phyloP scores from a whole-genome alignment of 2,329 filamentous ascomycete genomes.

The Pseudocercospora musae region DNA sequence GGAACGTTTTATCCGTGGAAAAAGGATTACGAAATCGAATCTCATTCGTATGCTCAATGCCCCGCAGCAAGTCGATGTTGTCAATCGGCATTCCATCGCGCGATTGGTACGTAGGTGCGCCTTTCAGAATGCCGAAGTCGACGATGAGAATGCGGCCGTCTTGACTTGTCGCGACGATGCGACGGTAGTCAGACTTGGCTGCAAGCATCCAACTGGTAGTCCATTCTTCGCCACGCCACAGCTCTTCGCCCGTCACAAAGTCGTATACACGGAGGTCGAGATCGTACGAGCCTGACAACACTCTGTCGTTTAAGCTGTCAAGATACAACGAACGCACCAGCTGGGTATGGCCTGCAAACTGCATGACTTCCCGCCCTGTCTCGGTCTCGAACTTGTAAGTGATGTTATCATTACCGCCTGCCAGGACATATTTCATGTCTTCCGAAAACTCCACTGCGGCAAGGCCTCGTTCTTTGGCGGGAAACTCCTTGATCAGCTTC shows the following conservation, averaged over 20 bases:
- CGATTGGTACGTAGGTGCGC: conserved; percentile 25
- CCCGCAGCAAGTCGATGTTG: conserved; percentile 50
- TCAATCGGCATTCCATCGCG: conserved; percentile 46
- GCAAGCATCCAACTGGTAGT: conserved; percentile 95
- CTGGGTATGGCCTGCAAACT: conserved; percentile 77
- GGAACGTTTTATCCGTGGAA: background rate
- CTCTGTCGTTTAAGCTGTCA: conserved; percentile 78
- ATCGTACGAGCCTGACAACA: conserved; percentile 92
- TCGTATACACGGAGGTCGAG: conserved; percentile 94
- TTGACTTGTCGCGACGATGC: conserved; percentile 92
- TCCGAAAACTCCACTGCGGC: conserved; percentile 96
- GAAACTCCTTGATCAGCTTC: conserved; percentile 84
- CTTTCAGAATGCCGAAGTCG: conserved; percentile 67
- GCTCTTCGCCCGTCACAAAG: conserved; percentile 71
- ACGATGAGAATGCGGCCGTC: conserved; percentile 89
- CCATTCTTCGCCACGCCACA: conserved; percentile 89
- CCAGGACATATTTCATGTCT: conserved; percentile 88
- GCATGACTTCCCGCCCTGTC: conserved; percentile 77
- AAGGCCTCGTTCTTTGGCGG: conserved; percentile 84
- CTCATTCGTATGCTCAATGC: conserved; percentile 26
- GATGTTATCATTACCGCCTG: conserved; percentile 89
- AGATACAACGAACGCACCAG: conserved; percentile 89
- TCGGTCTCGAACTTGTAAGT: conserved; percentile 96
- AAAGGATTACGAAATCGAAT: conserved; percentile 27
- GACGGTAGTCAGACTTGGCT: conserved; percentile 90